Base-by-base conservation (phyloP, 2,329 filamentous ascomycete genomes). In the Diplodia sapinea region DNA sequence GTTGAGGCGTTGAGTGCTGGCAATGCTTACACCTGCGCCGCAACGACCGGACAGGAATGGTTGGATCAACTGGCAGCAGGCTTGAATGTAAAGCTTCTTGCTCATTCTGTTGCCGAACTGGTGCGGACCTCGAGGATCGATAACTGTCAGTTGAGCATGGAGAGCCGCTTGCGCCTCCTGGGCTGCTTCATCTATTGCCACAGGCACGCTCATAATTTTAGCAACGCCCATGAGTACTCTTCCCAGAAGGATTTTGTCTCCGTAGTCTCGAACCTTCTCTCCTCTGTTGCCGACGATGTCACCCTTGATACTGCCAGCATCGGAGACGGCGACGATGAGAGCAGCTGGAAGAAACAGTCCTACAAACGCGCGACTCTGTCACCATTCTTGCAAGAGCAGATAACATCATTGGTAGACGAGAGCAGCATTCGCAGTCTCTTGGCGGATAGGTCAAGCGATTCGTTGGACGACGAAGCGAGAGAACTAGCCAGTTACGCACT, bases 401-500 rank as follows among this genome's bases (percentile, higher is more conserved):
- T 97, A 2, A 78, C 86, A 17, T 91, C 89, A 11, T 81, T 97
- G 8, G 87, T 96, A 38, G 89, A 93, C 70, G 87, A 92, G 75
- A 85, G 89, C 52, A 91, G 90, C 49, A 91, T 97, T 65, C 87
- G 89, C 0, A 84, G 84, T 29, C 80, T 90, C 8, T 79, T 92
- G 9, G 81, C 83, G 12, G 80, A 80, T 51, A 38, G 65, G 33
- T n/a, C 72, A 72, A 51, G 72, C 75, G 82, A 86, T 68, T 67
- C 65, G 13, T 20, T 62, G 13, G 56, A 52, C 23, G 51, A 62
- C n/a, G 87, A 91, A 74, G 89, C 91, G 2, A 91, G 90, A 71
- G 82, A 92, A 13, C 82, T 97, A 49, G 93, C 94, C 13, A 92
- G 91, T 33, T 98, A 97, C 75, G 92, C 93, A 2, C 83, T 98